Evolutionary conservation across 306 rosid genomes (phyloP).

Genomic region (Ammopiptanthus mongolicus): DNA sequence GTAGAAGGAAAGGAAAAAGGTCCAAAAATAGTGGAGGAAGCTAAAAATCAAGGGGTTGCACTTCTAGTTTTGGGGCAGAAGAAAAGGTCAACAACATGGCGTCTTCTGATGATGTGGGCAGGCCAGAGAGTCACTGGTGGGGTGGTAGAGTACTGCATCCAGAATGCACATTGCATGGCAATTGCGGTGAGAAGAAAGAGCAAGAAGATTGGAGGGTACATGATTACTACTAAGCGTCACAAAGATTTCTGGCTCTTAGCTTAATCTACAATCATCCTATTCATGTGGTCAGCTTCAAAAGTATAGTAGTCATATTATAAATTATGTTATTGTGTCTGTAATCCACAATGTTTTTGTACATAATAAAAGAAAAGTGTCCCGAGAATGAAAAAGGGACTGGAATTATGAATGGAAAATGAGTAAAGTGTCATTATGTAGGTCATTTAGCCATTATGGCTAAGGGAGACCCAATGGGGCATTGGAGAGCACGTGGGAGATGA

Average conservation of each 20-base stretch:
- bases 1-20: slow-evolving; percentile 84
- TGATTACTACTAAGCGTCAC: slow-evolving; percentile 94
- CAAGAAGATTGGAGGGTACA: slow-evolving; percentile 78
- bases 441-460: slow-evolving; percentile 15
- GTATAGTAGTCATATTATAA: not conserved
- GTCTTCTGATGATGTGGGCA: slow-evolving; percentile 88
- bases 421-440: slow-evolving; percentile 27
- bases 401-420: slow-evolving; percentile 25
- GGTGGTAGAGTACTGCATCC: slow-evolving; percentile 75
- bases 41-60: slow-evolving; percentile 63
- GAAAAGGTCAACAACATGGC: slow-evolving; percentile 81
- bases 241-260: slow-evolving; percentile 98
- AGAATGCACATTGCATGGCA: slow-evolving; percentile 92
- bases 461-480: not conserved
- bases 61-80: slow-evolving; percentile 86
- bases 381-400: slow-evolving; percentile 20
- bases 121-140: slow-evolving; percentile 47
- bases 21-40: slow-evolving; percentile 80
- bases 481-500: no score
- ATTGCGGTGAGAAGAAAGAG: slow-evolving; percentile 87
- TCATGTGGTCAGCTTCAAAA: not conserved
- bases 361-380: slow-evolving; percentile 24
- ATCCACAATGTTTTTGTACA: slow-evolving; percentile 41
- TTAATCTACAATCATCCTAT: slow-evolving; percentile 1
- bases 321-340: slow-evolving; percentile 19